These are phyloP conservation scores for carrot (Daucus carota) DNA, from an alignment of 129 eudicot genomes.

Conservation along the genomic window DH1_v3.0 NC_030384.2:46000001-46000500, in stretches of 20 bases:
- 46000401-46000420: background rate
- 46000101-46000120: slow-evolving; percentile 82
- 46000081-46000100: slow-evolving; percentile 64
- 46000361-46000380: background rate
- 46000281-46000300: background rate
- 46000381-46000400: background rate
- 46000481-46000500: background rate
- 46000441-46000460: background rate
- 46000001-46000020: slow-evolving; percentile 1
- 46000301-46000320: background rate
- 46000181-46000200: slow-evolving; percentile 16
- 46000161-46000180: slow-evolving; percentile 74
- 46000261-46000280: background rate
- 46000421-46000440: too few species aligned
- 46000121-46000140: slow-evolving; percentile 61
- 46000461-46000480: background rate
- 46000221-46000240: background rate
- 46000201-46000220: background rate
- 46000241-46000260: slow-evolving; percentile 1
- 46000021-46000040: slow-evolving; percentile 42
- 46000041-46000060: slow-evolving; percentile 73
- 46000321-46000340: background rate
- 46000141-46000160: slow-evolving; percentile 69
- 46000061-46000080: slow-evolving; percentile 85
- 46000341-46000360: background rate